Evolutionary conservation across 345 rosid species (phyloP).

Genomic region (Aquilaria sinensis): DNA sequence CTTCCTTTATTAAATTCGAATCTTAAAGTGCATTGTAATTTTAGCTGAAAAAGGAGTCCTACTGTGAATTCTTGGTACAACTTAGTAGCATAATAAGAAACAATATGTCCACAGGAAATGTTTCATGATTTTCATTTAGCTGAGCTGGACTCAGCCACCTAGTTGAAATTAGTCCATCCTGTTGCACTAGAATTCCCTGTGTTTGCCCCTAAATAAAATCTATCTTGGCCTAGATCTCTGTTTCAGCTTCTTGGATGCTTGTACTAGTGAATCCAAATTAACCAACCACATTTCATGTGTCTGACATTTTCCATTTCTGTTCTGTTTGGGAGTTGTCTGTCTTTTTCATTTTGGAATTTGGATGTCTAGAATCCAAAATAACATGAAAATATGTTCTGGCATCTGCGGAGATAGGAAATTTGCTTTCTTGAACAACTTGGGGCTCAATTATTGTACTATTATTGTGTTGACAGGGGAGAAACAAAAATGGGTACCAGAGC

Average conservation of each 20-base stretch:
- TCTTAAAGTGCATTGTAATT: conserved; percentile 19
- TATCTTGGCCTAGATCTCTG: conserved; percentile 15
- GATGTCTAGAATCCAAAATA: conserved; percentile 13
- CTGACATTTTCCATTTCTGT: conserved; percentile 21
- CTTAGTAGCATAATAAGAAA: conserved; percentile 26
- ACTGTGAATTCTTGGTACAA: conserved; percentile 43
- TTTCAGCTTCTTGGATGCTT: conserved; percentile 28
- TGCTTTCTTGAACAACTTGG: conserved; percentile 7
- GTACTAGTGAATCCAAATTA: conserved; percentile 8
- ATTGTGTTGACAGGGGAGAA: too few relatives aligned
- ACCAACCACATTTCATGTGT: conserved; percentile 1
- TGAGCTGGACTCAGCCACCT: background rate
- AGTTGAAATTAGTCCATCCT: conserved; percentile 9
- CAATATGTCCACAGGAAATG: conserved; percentile 20
- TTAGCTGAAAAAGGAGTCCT: conserved; percentile 27
- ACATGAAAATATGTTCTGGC: conserved; percentile 9
- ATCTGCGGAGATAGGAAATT: conserved; percentile 1
- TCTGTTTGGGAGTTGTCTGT: conserved; percentile 14
- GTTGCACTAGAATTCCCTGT: conserved; percentile 16
- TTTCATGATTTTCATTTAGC: conserved; percentile 13
- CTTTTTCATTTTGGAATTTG: conserved; percentile 21
- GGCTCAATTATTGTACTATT: too few relatives aligned
- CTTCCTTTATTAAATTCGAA: too few relatives aligned
- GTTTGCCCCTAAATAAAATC: conserved; percentile 23
- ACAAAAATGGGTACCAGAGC: too few relatives aligned